Evolutionary conservation across 2,329 filamentous ascomycete genomes (phyloP).

Genomic region (Hypomyces perniciosus): DNA sequence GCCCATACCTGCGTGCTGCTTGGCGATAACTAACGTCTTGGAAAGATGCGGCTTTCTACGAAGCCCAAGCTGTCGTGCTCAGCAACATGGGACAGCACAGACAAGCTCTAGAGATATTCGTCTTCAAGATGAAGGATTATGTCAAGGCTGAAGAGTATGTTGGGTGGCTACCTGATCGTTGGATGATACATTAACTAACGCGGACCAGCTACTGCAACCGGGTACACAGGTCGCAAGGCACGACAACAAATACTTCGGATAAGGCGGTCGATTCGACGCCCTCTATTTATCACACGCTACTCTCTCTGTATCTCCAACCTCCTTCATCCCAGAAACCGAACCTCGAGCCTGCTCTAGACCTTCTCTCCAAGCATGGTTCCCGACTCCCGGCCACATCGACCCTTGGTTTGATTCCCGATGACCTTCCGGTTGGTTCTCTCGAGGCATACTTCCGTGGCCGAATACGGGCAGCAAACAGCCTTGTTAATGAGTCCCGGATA

Average conservation of each 20-base stretch:
- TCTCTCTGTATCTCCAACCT: slow-evolving; percentile 83
- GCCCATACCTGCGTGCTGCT: slow-evolving; percentile 1
- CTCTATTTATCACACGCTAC: slow-evolving; percentile 86
- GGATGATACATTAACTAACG: slow-evolving; percentile 15
- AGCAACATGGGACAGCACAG: slow-evolving; percentile 95
- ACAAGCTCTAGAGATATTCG: slow-evolving; percentile 94
- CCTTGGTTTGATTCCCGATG: slow-evolving; percentile 75
- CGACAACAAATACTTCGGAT: slow-evolving; percentile 30
- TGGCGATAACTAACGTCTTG: background rate
- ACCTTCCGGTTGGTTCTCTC: slow-evolving; percentile 70
- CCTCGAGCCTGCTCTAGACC: slow-evolving; percentile 71
- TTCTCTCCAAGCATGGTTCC: slow-evolving; percentile 89
- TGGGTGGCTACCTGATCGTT: background rate
- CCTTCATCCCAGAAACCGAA: slow-evolving; percentile 65
- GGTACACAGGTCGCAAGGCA: slow-evolving; percentile 59
- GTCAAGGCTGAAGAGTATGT: slow-evolving; percentile 86
- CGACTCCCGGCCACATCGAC: slow-evolving; percentile 84
- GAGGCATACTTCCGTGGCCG: slow-evolving; percentile 88
- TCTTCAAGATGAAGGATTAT: slow-evolving; percentile 86
- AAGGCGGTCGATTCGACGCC: slow-evolving; percentile 47
- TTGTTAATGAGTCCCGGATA: slow-evolving; percentile 74
- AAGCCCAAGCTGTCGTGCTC: slow-evolving; percentile 82
- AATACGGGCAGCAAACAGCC: slow-evolving; percentile 77
- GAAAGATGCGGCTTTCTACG: slow-evolving; percentile 76
- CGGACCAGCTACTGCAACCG: slow-evolving; percentile 74